Percentiles rank a stretch among this genome's conserved stretches.
phyloP scores from a whole-genome alignment of 2,329 filamentous ascomycete genomes.

The Aspergillus sp. region DNA sequence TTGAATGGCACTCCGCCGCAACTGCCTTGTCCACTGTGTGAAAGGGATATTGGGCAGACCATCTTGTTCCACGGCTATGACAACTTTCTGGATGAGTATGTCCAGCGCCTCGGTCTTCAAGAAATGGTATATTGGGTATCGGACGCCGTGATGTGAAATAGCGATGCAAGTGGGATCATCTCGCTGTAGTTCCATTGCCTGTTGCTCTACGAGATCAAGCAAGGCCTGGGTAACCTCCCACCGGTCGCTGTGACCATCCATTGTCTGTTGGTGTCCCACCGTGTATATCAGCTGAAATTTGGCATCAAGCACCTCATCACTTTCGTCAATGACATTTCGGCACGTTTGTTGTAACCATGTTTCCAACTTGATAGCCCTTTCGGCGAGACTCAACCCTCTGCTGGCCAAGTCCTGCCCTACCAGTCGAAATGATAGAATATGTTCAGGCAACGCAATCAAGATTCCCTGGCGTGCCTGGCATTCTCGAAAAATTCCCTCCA shows the following conservation, averaged over 20 bases:
- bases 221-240: slow-evolving; percentile 4
- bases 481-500: slow-evolving; percentile 1
- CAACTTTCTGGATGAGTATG: slow-evolving; percentile 10
- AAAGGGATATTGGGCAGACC: slow-evolving; percentile 21
- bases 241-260: slow-evolving; percentile 42
- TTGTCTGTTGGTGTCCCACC: slow-evolving; percentile 50
- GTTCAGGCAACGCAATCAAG: slow-evolving; percentile 4
- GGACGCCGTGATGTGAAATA: slow-evolving; percentile 9
- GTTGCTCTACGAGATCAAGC: slow-evolving; percentile 1
- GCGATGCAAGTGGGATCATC: slow-evolving; percentile 10
- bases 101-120: slow-evolving; percentile 13
- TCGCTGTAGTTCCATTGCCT: slow-evolving; percentile 4
- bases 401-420: not conserved
- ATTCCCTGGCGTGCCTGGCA: not conserved
- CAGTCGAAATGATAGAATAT: slow-evolving; percentile 8
- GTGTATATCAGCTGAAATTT: slow-evolving; percentile 65
- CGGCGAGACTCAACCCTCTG: not conserved
- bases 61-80: slow-evolving; percentile 12
- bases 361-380: not conserved
- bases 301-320: slow-evolving; percentile 60
- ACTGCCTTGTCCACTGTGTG: slow-evolving; percentile 12
- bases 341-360: slow-evolving; percentile 21
- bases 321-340: slow-evolving; percentile 63
- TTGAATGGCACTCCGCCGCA: slow-evolving; percentile 12
- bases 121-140: slow-evolving; percentile 24